Evolutionary conservation across 129 eudicot species (phyloP).

Genomic region (Artemisia argyi): DNA sequence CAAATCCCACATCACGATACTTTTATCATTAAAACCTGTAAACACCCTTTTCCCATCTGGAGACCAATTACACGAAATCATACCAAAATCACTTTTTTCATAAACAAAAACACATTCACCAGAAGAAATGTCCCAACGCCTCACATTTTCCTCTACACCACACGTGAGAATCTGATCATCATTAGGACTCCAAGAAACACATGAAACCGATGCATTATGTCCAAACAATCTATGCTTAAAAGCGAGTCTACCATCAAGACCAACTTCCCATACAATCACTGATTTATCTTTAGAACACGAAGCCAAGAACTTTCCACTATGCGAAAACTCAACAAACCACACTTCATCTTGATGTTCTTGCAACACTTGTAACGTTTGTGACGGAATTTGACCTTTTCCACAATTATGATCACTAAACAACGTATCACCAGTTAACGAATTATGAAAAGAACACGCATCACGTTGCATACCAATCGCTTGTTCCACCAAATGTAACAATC

Average conservation of each 20-base stretch:
- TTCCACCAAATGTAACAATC: constrained; percentile 70
- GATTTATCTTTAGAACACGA: constrained; percentile 45
- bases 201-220: constrained; percentile 71
- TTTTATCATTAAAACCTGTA: constrained; percentile 70
- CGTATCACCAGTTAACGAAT: constrained; percentile 49
- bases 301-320: constrained; percentile 43
- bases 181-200: constrained; percentile 72
- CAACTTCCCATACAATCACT: constrained; percentile 44
- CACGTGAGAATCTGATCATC: constrained; percentile 75
- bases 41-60: constrained; percentile 65
- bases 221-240: constrained; percentile 65
- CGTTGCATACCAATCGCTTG: constrained; percentile 69
- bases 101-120: constrained; percentile 81
- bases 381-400: constrained; percentile 66
- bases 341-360: constrained; percentile 42
- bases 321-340: constrained; percentile 47
- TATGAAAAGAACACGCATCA: constrained; percentile 67
- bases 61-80: constrained; percentile 77
- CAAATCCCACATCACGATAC: constrained; percentile 78
- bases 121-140: constrained; percentile 72
- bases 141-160: constrained; percentile 66
- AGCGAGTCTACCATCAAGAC: constrained; percentile 45
- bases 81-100: constrained; percentile 58
- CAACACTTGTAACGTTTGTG: constrained; percentile 31
- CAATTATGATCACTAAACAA: constrained; percentile 71